Conservation (phyloP, 495 filamentous ascomycete species). For the Podospora pseudopauciseta region DNA sequence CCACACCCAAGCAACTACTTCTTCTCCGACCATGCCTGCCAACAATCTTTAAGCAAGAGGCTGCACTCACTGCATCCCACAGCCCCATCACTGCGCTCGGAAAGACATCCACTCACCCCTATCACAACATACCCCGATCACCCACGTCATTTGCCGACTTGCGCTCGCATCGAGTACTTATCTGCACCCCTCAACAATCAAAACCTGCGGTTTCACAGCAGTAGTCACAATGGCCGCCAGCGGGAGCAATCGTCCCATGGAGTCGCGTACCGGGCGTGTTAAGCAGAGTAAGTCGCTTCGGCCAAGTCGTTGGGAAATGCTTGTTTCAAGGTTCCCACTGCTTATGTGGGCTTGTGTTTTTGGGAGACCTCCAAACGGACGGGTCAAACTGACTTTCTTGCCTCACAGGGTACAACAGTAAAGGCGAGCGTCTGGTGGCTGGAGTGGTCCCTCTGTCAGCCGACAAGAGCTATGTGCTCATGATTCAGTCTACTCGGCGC, state of each 20-base stretch:
- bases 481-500: constrained; percentile 88
- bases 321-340: background rate
- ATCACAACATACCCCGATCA: constrained; percentile 5
- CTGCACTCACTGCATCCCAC: constrained; percentile 9
- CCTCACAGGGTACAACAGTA: constrained; percentile 74
- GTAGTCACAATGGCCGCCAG: constrained; percentile 47
- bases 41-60: constrained; percentile 8
- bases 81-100: constrained; percentile 3
- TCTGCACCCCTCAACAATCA: background rate
- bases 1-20: constrained; percentile 1
- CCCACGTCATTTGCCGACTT: background rate
- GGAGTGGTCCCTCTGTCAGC: constrained; percentile 77
- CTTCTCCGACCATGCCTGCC: constrained; percentile 15
- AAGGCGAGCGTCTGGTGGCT: constrained; percentile 92
- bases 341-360: background rate
- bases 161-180: background rate
- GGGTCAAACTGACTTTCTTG: constrained; percentile 36
- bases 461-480: constrained; percentile 70
- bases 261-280: constrained; percentile 69
- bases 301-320: background rate
- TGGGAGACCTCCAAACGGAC: constrained; percentile 6
- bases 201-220: background rate
- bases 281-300: constrained; percentile 70
- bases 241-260: constrained; percentile 61
- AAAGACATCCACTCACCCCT: background rate